Evolutionary conservation across 1,284 basidiomycete genomes (phyloP).

Genomic region (Retiboletus flavoniger): DNA sequence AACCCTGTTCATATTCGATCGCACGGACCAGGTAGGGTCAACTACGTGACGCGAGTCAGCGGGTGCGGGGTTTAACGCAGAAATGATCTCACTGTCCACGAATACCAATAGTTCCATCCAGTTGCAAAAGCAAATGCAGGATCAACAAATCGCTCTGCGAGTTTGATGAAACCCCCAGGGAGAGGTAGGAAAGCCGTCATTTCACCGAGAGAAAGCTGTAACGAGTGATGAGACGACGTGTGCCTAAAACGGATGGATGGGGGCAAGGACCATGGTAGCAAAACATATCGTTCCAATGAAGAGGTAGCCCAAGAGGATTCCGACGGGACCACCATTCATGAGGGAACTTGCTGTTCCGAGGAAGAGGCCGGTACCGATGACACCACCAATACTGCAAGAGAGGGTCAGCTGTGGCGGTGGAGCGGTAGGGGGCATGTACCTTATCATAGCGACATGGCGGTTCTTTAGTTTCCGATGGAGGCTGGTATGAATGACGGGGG

Average conservation of each 20-base stretch:
- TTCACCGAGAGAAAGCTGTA: constrained; percentile 35
- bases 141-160: constrained; percentile 69
- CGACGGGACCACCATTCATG: constrained; percentile 32
- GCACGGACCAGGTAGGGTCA: constrained; percentile 30
- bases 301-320: constrained; percentile 34
- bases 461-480: constrained; percentile 31
- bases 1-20: no score
- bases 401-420: not conserved
- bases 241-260: no score
- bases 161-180: constrained; percentile 63
- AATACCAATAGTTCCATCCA: constrained; percentile 72
- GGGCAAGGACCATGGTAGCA: constrained; percentile 27
- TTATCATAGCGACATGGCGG: constrained; percentile 37
- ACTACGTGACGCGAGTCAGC: constrained; percentile 12
- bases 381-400: constrained; percentile 37
- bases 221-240: not conserved
- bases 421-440: constrained; percentile 6
- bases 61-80: not conserved
- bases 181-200: constrained; percentile 40
- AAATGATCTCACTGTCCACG: constrained; percentile 48
- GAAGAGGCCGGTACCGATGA: constrained; percentile 51
- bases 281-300: constrained; percentile 36
- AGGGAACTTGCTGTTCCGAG: constrained; percentile 37
- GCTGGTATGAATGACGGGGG: constrained; percentile 2
- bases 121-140: constrained; percentile 65